Conservation (phyloP, 305 asterid species). For the Fraxinus sp. region DNA sequence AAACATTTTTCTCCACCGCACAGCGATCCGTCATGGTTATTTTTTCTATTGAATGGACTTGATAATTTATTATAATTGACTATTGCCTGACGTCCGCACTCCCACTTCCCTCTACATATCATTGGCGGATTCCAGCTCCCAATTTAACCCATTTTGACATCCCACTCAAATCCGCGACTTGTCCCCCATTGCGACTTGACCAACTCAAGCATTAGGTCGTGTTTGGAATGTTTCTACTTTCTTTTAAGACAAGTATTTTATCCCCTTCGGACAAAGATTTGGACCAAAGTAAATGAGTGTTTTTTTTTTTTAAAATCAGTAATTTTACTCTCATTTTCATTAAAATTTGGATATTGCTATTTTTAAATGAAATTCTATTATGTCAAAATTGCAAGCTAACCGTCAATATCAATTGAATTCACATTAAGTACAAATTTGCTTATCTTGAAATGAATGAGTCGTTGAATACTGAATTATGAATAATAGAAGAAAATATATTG, state of each 20-base stretch:
- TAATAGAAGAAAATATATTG: background rate
- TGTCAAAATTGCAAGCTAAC: background rate
- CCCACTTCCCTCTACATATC: background rate
- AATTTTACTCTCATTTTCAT: background rate
- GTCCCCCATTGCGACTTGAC: background rate
- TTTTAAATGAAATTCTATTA: background rate
- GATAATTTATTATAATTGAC: background rate
- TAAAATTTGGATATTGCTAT: background rate
- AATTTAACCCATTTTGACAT: background rate
- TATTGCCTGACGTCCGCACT: slow-evolving; percentile 19
- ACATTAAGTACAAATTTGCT: background rate
- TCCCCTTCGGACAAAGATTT: background rate
- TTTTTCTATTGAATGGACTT: background rate
- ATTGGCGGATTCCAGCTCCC: slow-evolving; percentile 24
- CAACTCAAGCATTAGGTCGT: background rate
- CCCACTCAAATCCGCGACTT: background rate
- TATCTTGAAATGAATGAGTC: too few relatives aligned
- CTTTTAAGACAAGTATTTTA: background rate
- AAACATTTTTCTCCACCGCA: background rate
- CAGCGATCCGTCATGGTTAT: background rate
- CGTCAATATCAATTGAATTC: background rate
- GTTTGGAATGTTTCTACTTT: background rate
- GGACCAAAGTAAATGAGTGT: background rate
- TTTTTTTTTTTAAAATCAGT: background rate
- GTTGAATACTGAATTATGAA: too few relatives aligned